These are phyloP conservation scores for Suillus bovinus DNA, from an alignment of 768 basidiomycete species.

Conservation along the genomic window DNA sequence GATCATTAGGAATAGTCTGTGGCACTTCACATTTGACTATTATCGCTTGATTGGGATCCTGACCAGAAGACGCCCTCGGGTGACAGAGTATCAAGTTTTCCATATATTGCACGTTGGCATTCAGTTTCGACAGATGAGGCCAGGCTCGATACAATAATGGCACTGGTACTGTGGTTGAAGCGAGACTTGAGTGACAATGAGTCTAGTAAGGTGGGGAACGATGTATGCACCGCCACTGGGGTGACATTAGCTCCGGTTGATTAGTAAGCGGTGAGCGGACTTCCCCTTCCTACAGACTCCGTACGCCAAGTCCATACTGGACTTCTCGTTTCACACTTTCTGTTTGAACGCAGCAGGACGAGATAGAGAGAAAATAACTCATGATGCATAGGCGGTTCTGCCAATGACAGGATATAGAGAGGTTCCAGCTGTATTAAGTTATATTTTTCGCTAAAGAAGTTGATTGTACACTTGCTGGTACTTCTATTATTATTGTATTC, in stretches of 20 bases:
- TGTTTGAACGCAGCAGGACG: background rate
- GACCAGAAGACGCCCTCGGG: conserved; percentile 38
- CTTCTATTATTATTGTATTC: background rate
- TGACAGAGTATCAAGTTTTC: conserved; percentile 40
- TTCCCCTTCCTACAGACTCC: no score
- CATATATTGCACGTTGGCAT: conserved; percentile 12
- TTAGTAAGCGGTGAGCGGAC: no score
- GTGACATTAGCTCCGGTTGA: no score
- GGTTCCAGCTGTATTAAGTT: background rate
- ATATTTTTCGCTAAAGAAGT: background rate
- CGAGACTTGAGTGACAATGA: no score
- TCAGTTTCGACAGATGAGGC: background rate
- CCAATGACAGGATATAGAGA: background rate
- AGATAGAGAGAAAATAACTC: background rate
- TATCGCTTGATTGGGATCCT: conserved; percentile 28
- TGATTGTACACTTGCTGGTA: background rate
- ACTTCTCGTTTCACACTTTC: no score
- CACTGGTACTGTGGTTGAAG: no score
- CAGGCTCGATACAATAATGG: background rate
- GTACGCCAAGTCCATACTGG: no score
- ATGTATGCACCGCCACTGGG: no score
- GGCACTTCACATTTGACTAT: conserved; percentile 27
- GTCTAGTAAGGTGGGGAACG: no score
- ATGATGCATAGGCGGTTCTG: background rate
- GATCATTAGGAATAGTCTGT: conserved; percentile 36